Evolutionary conservation across 2,329 filamentous ascomycete genomes (phyloP), one percentile per base, ranked within the genome.

Genomic region (Apiospora malaysiana): DNA sequence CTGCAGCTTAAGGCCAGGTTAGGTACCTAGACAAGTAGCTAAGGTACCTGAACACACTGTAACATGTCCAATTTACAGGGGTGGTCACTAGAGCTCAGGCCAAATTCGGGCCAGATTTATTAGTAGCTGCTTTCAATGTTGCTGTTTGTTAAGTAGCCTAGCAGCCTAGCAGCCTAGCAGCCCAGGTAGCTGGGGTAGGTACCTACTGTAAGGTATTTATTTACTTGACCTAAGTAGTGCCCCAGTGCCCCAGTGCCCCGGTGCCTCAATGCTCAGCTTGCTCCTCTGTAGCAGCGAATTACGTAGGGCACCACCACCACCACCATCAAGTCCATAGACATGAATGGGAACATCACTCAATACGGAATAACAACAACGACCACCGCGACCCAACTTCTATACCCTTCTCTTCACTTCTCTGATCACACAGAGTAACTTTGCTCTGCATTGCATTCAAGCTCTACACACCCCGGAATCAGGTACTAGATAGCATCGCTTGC

Each of bases 281-380:
- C 51, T 27, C 51, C 51, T 59, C 51, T 37, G 51, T 37, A n/a
- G 40, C n/a, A 56, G 23, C 23, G 4, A 32, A 40, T 18, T 40
- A 63, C 56, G 56, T 63, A 63, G 21, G 21, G 56, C 27, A 63
- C 56, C 56, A 63, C 49, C 49, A 27, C 47, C 47, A n/a, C n/a
- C n/a, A n/a, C n/a, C n/a, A n/a, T n/a, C n/a, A n/a, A n/a, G n/a
- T n/a, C n/a, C n/a, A n/a, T 10, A 49, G 51, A 3, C 27, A 59
- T 37, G 21, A 18, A 59, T n/a, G 27, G 27, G 27, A 21, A 59
- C 16, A 12, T 2, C 51, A 25, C 14, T 2, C 51, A 25, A 14
- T 27, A 27, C 47, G 47, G 12, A 51, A 27, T 23, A 4, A 51
- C 47, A 5, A 7, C 47, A 14, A 16, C 47, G 5, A 16, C 32